Base-by-base conservation (phyloP, 306 rosid genomes). In the Malus orientalis region DNA sequence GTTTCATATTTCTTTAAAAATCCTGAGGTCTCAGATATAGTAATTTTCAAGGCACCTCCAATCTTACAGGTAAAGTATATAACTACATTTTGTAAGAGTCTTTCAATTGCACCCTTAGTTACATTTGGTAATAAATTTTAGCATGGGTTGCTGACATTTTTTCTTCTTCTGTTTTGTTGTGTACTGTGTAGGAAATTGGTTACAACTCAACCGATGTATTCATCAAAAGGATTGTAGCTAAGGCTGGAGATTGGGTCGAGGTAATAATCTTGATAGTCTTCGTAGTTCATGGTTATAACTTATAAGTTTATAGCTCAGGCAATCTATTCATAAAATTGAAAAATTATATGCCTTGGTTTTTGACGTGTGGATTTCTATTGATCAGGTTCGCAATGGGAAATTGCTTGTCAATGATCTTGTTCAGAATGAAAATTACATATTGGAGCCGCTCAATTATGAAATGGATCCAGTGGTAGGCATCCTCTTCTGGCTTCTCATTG, bases 1-100 rank as follows among this genome's bases (percentile, higher is more conserved):
- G 91, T 95, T 77, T 92, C 99, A 4, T 95, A 88, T 73, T 53
- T 88, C 80, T 95, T 95, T 69, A 84, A 97, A 73, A 90, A 87
- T 78, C 99, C 99, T 19, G 89, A 87, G 73, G 93, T 92, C 84
- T 92, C 99, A 47, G 99, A 95, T 82, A 89, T 95, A 38, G 97
- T 95, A 42, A 90, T 92, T 64, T 95, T 95, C 74, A 92, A 86
- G 86, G 93, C 92, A 73, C 99, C 98, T 79, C 85, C 90, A 55
- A 83, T 80, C 69, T 84, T 95, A 74, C 87, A 89, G 93, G 99
- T 90, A 92, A 71, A 15, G 36, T 33, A 25, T 33, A 1, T 58
- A 57, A 14, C 16, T 25, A n/a, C 27, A 15, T 75, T 36, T 40
- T 23, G 12, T 22, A 11, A 10, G 38, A 16, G 14, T 27, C 29